Conservation (phyloP, 805 yeast species). For the Candida piceae region DNA sequence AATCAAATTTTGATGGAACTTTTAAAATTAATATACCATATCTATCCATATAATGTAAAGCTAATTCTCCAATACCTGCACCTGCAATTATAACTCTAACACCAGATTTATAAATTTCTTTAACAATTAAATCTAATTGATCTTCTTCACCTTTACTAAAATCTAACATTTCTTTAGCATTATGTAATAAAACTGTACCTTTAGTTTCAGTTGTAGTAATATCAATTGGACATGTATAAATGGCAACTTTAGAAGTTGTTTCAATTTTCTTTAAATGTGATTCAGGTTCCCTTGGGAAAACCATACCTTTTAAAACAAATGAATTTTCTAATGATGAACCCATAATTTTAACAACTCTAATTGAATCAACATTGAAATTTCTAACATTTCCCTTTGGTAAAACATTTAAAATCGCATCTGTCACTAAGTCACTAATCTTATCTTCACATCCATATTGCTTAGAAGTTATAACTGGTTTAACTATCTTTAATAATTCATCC, state of each 20-base stretch:
- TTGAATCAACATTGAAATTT: conserved; percentile 82
- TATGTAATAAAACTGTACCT: conserved; percentile 93
- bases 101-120: conserved; percentile 79
- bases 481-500: conserved; percentile 60
- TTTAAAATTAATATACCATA: conserved; percentile 78
- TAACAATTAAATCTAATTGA: conserved; percentile 80
- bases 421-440: conserved; percentile 66
- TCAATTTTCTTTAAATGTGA: conserved; percentile 68
- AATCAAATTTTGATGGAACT: conserved; percentile 90
- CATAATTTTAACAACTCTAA: conserved; percentile 95
- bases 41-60: conserved; percentile 87
- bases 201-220: conserved; percentile 96
- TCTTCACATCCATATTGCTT: conserved; percentile 91
- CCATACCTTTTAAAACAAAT: conserved; percentile 92
- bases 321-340: conserved; percentile 75
- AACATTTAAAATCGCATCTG: conserved; percentile 78
- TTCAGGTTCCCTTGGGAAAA: conserved; percentile 96
- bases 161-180: conserved; percentile 94
- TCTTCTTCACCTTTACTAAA: conserved; percentile 95
- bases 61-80: conserved; percentile 85
- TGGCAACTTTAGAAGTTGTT: conserved; percentile 76
- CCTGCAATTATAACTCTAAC: conserved; percentile 92
- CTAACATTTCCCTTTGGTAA: conserved; percentile 63
- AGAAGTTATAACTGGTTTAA: conserved; percentile 85
- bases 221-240: conserved; percentile 90